A percentile compares a stretch with the other conserved stretches of the same genome.
These are phyloP conservation scores for Geosmithia putterillii DNA, from an alignment of 2,329 filamentous ascomycete genomes.

Conservation along the genomic window DNA sequence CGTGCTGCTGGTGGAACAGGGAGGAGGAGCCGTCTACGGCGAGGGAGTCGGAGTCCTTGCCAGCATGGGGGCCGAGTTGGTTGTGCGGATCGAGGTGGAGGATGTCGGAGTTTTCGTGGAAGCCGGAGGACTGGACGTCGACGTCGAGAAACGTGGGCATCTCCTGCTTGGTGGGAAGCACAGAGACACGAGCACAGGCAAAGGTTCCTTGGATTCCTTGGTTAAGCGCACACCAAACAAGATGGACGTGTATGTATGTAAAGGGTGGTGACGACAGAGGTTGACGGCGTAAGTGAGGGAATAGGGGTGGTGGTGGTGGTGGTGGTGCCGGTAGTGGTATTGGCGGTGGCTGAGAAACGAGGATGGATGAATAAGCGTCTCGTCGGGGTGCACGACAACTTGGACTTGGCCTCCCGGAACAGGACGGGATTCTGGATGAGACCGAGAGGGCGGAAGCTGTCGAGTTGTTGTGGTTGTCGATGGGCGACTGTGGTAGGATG, in stretches of 20 bases:
- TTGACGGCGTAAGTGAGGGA: background rate
- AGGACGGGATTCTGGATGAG: no score
- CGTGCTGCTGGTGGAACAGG: no score
- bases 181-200: background rate
- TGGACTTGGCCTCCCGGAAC: no score
- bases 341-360: no score
- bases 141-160: slow-evolving; percentile 45
- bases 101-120: slow-evolving; percentile 27
- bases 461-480: no score
- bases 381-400: no score
- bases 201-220: background rate
- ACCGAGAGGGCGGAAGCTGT: no score
- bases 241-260: no score
- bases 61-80: slow-evolving; percentile 19
- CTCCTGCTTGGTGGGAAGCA: slow-evolving; percentile 4
- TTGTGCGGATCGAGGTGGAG: slow-evolving; percentile 29
- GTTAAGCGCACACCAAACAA: no score
- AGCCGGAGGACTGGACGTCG: slow-evolving; percentile 26
- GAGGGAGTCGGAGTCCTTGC: slow-evolving; percentile 11
- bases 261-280: no score
- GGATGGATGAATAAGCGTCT: no score
- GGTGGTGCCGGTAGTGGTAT: background rate
- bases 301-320: background rate
- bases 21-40: slow-evolving; percentile 12
- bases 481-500: no score